phyloP scores from a whole-genome alignment of 2,329 filamentous ascomycete genomes.

The Blumeriella jaapii region DNA sequence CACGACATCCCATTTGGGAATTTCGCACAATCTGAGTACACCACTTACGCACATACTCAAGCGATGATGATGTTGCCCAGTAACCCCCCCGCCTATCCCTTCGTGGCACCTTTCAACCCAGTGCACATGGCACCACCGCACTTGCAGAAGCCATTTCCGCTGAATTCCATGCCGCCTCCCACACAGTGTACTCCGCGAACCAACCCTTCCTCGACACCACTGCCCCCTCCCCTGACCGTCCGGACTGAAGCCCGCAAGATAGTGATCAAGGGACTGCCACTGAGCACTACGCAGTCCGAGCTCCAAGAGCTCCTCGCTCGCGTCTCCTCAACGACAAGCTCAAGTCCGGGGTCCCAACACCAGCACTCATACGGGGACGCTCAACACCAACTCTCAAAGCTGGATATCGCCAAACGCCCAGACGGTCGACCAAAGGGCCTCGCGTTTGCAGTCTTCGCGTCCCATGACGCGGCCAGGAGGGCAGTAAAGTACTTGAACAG shows the following conservation, averaged over 20 bases:
- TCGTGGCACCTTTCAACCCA: not conserved
- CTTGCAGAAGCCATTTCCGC: not conserved
- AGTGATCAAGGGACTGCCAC: slow-evolving; percentile 16
- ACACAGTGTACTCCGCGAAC: not conserved
- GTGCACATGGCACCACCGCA: slow-evolving; percentile 1
- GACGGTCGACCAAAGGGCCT: slow-evolving; percentile 12
- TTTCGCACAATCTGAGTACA: too few species aligned
- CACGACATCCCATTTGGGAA: too few species aligned
- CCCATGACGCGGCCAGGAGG: slow-evolving; percentile 7
- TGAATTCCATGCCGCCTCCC: not conserved
- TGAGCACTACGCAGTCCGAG: not conserved
- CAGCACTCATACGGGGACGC: not conserved
- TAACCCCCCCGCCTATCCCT: slow-evolving; percentile 1
- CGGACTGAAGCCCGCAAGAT: slow-evolving; percentile 17
- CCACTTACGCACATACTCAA: too few species aligned
- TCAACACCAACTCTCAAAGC: slow-evolving; percentile 2
- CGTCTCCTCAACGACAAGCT: not conserved
- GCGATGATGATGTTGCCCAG: slow-evolving; percentile 4
- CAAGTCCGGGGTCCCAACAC: slow-evolving; percentile 1
- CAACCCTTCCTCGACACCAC: not conserved
- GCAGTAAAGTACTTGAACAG: slow-evolving; percentile 6
- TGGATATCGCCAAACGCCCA: slow-evolving; percentile 10
- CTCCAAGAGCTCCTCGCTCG: slow-evolving; percentile 8
- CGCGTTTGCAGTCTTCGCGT: slow-evolving; percentile 15
- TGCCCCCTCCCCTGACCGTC: slow-evolving; percentile 1